These are phyloP conservation scores for Cyphellophora attinorum DNA, from an alignment of 2,329 filamentous ascomycete species.

Conservation along the genomic window DNA sequence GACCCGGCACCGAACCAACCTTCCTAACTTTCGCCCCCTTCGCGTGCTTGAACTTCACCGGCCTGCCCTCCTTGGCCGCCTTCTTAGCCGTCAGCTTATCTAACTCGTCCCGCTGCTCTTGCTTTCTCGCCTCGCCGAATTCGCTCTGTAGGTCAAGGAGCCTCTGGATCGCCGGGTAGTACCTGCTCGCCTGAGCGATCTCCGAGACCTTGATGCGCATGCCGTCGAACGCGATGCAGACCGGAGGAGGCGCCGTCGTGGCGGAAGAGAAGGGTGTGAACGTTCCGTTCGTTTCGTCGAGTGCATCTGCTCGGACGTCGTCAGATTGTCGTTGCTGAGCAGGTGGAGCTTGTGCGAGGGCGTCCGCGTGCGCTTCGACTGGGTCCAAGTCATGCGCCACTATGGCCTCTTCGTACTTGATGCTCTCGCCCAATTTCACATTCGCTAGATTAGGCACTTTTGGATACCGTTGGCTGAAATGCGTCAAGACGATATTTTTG, in stretches of 20 bases:
- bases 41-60: neutral
- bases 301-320: constrained; percentile 4
- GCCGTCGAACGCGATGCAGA: constrained; percentile 53
- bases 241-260: constrained; percentile 34
- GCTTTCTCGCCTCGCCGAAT: constrained; percentile 13
- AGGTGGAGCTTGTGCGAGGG: neutral
- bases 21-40: neutral
- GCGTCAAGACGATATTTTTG: constrained; percentile 72
- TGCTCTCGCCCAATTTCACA: constrained; percentile 11
- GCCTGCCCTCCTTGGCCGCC: neutral
- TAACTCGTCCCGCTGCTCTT: constrained; percentile 8
- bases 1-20: neutral
- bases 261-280: constrained; percentile 8
- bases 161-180: constrained; percentile 46
- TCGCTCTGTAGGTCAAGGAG: constrained; percentile 34
- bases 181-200: constrained; percentile 47
- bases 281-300: constrained; percentile 4
- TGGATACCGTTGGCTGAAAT: constrained; percentile 91
- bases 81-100: constrained; percentile 12
- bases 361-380: constrained; percentile 1
- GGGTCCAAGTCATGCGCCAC: constrained; percentile 19
- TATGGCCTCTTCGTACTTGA: constrained; percentile 15
- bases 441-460: constrained; percentile 50
- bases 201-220: constrained; percentile 54
- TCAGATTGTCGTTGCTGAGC: neutral